phyloP scores from a whole-genome alignment of 2,329 filamentous ascomycete species.

The Calonectria pseudoreteaudii region DNA sequence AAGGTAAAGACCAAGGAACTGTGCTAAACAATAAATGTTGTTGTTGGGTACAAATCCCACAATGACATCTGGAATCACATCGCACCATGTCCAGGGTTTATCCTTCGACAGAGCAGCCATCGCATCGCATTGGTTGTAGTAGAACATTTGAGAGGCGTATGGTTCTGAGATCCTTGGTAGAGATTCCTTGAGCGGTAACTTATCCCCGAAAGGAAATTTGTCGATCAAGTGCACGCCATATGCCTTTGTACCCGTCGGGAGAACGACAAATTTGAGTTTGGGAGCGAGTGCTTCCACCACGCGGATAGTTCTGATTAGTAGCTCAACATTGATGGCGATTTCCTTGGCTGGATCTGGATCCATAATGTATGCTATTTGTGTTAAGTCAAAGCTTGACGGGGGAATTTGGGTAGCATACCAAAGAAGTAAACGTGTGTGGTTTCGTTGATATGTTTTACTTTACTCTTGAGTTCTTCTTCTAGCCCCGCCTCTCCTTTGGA shows the following conservation, averaged over 20 bases:
- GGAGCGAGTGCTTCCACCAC: conserved; percentile 52
- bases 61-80: conserved; percentile 58
- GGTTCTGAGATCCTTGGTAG: conserved; percentile 55
- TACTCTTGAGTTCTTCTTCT: conserved; percentile 47
- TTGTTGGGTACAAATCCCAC: conserved; percentile 56
- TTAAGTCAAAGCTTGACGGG: background rate
- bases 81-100: conserved; percentile 57
- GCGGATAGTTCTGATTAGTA: conserved; percentile 52
- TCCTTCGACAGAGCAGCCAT: conserved; percentile 49
- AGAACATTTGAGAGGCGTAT: conserved; percentile 57
- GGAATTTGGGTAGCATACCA: conserved; percentile 37
- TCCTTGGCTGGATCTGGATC: conserved; percentile 48
- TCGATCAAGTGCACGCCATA: conserved; percentile 49
- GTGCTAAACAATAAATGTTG: conserved; percentile 56
- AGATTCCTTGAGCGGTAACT: conserved; percentile 52
- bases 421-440: conserved; percentile 59
- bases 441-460: conserved; percentile 49
- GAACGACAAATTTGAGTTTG: conserved; percentile 52
- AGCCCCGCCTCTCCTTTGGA: conserved; percentile 44
- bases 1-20: conserved; percentile 53
- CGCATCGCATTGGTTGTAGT: conserved; percentile 58
- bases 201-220: conserved; percentile 43
- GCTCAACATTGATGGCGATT: conserved; percentile 50
- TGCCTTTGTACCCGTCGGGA: conserved; percentile 56
- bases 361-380: conserved; percentile 48